Base-by-base conservation (phyloP, 805 yeast species). In the Tetrapisispora iriomotensis region DNA sequence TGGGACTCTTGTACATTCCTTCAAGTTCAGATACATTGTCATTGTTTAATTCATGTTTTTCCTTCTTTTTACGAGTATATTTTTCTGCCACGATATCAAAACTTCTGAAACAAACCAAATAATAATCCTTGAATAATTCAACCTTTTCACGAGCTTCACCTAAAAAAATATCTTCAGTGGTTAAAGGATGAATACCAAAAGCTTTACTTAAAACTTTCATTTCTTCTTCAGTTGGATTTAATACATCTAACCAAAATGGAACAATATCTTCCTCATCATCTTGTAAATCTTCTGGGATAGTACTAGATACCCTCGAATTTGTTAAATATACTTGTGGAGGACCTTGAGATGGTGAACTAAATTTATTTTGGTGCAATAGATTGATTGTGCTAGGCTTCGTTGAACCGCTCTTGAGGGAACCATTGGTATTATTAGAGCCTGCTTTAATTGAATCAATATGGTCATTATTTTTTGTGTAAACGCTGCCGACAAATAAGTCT, bases 71-170 rank as follows among this genome's bases (percentile, higher is more conserved):
- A 45, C 74, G 70, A 42, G 65, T 74, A 43, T 77, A 63, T 43
- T 79, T 72, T 53, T 82, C 92, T 44, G 82, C 81, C 12, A 81
- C 85, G 37, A 88, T 79, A 58, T 81, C 88, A 59, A 82, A 82
- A 15, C 85, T 74, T 32, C 90, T 70, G 62, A 92, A 92, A 66
- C 97, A 87, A 23, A 92, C 83, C 49, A 90, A 77, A 59, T 90
- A 92, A 61, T 90, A 90, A 46, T 83, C 83, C 53, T 82, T 80
- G 65, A 90, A 90, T 25, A 92, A 61, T 62, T 90, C 98, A 17
- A 90, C 96, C 56, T 90, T 90, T 59, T 90, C 98, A 47, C 97
- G 75, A 1, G 95, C 82, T 56, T 90, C 98, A 2, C 95, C 95
- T 23, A 88, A 63, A 44, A 83, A 82, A 35, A 90, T 88, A 63